These are phyloP conservation scores for Paratrimastix pyriformis DNA, from an alignment of 78 protist species.

Conservation along the genomic window DNA sequence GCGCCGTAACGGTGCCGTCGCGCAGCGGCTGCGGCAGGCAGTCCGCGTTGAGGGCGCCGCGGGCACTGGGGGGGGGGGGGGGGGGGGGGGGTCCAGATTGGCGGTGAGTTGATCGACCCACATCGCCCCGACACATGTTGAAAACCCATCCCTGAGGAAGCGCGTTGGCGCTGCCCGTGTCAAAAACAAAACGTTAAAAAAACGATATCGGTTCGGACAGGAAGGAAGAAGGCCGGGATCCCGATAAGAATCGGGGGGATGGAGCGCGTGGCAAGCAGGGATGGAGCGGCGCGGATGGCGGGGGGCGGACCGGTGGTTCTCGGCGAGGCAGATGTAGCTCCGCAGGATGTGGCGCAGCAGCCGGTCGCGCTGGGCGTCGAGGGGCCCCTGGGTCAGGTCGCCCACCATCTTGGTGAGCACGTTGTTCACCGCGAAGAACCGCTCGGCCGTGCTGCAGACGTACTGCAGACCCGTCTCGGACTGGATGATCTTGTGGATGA, in stretches of 20 bases:
- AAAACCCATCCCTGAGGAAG: too few relatives aligned
- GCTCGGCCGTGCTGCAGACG: slow-evolving; percentile 77
- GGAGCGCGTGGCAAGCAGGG: too few relatives aligned
- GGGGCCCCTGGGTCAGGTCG: not conserved
- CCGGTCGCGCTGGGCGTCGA: slow-evolving; percentile 25
- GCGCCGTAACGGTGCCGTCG: not conserved
- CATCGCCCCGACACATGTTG: too few relatives aligned
- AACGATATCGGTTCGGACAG: too few relatives aligned
- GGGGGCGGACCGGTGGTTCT: slow-evolving; percentile 42
- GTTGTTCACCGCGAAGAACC: slow-evolving; percentile 70
- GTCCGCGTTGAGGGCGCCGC: not conserved
- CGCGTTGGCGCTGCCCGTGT: too few relatives aligned
- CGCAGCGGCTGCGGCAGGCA: not conserved
- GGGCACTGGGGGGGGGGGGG: too few relatives aligned
- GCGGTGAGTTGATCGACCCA: too few relatives aligned
- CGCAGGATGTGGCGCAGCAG: slow-evolving; percentile 88
- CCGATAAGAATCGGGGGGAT: too few relatives aligned
- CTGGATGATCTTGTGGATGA: slow-evolving; percentile 90
- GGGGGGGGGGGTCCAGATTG: too few relatives aligned
- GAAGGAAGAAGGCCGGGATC: too few relatives aligned
- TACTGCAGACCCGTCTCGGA: slow-evolving; percentile 80
- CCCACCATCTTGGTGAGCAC: slow-evolving; percentile 56
- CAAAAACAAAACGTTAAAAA: too few relatives aligned
- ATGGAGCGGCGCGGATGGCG: not conserved
- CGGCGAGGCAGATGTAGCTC: slow-evolving; percentile 88